Evolutionary conservation across 345 rosid species (phyloP).

Genomic region (Nephelium lappaceum): DNA sequence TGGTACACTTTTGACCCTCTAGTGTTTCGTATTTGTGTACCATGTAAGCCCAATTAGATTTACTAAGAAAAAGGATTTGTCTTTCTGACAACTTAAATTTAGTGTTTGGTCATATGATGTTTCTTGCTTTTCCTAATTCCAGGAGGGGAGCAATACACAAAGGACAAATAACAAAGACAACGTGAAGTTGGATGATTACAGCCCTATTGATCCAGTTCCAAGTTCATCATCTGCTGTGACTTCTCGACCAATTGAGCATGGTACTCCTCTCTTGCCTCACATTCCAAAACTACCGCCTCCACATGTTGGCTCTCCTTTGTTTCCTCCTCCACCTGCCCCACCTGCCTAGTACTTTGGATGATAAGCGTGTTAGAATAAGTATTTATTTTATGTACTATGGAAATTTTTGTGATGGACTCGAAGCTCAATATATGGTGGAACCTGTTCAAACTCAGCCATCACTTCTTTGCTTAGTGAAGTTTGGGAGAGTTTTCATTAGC

Average conservation of each 20-base stretch:
- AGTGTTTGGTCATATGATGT: neutral
- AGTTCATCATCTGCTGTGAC: neutral
- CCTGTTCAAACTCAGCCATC: neutral
- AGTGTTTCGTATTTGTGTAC: neutral
- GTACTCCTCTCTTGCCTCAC: constrained; percentile 17
- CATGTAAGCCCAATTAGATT: neutral
- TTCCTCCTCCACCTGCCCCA: constrained; percentile 4
- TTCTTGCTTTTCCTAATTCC: neutral
- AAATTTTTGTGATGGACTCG: neutral
- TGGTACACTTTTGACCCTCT: neutral
- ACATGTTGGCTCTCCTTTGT: neutral
- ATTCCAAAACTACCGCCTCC: constrained; percentile 22
- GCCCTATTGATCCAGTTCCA: constrained; percentile 13
- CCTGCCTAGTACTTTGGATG: constrained; percentile 6
- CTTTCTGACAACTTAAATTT: neutral
- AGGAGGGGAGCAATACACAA: neutral
- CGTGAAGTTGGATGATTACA: constrained; percentile 16
- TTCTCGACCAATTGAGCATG: constrained; percentile 6
- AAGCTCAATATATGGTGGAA: neutral
- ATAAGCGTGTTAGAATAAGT: neutral
- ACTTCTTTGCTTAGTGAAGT: neutral
- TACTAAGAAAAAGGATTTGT: neutral
- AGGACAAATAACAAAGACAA: neutral
- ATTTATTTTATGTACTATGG: neutral
- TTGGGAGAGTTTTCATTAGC: neutral